phyloP scores from a whole-genome alignment of 129 eudicot species.

The Saposhnikovia divaricata region DNA sequence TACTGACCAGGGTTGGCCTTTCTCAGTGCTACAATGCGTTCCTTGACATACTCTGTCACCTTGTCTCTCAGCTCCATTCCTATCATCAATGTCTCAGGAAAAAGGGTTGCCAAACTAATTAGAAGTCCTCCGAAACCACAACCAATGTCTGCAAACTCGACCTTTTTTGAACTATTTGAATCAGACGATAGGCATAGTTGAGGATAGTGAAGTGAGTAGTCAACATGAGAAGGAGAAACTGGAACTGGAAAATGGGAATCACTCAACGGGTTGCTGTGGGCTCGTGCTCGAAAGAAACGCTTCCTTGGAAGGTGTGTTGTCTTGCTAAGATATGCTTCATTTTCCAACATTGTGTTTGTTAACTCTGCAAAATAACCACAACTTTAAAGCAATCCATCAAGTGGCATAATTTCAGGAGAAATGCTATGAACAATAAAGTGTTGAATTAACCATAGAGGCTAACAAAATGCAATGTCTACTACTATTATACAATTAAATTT shows the following conservation, averaged over 20 bases:
- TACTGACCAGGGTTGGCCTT: slow-evolving; percentile 66
- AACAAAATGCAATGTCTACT: neutral
- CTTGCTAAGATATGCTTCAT: slow-evolving; percentile 54
- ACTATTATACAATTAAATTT: neutral
- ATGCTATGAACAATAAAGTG: neutral
- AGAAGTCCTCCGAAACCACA: slow-evolving; percentile 95
- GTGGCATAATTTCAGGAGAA: neutral
- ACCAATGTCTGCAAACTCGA: slow-evolving; percentile 88
- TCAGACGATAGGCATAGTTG: slow-evolving; percentile 37
- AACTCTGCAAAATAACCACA: slow-evolving; percentile 18
- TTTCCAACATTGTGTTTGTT: slow-evolving; percentile 28
- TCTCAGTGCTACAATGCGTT: slow-evolving; percentile 65
- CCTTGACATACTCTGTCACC: slow-evolving; percentile 93
- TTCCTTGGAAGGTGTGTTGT: slow-evolving; percentile 80
- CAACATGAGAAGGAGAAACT: slow-evolving; percentile 57
- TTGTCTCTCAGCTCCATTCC: slow-evolving; percentile 95
- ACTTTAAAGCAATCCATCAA: neutral
- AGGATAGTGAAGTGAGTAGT: slow-evolving; percentile 69
- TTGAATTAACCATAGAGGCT: neutral
- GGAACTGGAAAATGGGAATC: slow-evolving; percentile 98
- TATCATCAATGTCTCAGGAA: slow-evolving; percentile 73
- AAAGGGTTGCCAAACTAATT: slow-evolving; percentile 77
- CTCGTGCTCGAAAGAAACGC: slow-evolving; percentile 91
- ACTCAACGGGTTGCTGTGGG: slow-evolving; percentile 94
- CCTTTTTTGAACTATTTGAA: slow-evolving; percentile 32